Percentiles rank a stretch among this genome's conserved stretches.
Conservation (phyloP, 106 monocot species). For the Xerophyta viscosa region DNA sequence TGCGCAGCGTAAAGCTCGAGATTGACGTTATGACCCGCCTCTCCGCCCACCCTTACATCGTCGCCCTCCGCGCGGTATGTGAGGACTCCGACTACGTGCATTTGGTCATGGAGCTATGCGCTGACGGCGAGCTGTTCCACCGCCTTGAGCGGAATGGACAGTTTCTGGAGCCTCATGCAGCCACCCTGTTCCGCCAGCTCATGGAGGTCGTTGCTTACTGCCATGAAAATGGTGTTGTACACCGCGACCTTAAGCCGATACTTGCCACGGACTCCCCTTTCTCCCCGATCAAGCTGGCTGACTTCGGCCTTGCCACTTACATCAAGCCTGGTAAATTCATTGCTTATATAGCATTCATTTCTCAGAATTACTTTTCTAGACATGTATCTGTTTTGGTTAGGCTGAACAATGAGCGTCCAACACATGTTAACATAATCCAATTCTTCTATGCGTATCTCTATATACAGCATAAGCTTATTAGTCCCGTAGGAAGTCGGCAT, state of each 20-base stretch:
- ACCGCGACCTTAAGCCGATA: slow-evolving; percentile 88
- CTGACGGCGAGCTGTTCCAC: slow-evolving; percentile 89
- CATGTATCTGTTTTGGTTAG: no score
- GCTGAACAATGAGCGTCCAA: no score
- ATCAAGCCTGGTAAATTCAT: slow-evolving; percentile 54
- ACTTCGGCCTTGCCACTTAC: slow-evolving; percentile 89
- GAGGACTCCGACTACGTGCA: slow-evolving; percentile 75
- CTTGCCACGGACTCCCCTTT: slow-evolving; percentile 49
- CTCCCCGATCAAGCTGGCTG: slow-evolving; percentile 82
- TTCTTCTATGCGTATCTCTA: no score
- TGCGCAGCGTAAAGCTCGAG: slow-evolving; percentile 72
- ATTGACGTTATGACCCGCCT: slow-evolving; percentile 87
- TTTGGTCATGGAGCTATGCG: slow-evolving; percentile 89
- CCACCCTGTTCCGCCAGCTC: slow-evolving; percentile 46
- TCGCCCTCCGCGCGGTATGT: slow-evolving; percentile 76
- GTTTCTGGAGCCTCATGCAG: slow-evolving; percentile 58
- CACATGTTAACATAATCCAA: no score
- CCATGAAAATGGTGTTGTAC: slow-evolving; percentile 78
- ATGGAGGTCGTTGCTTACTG: slow-evolving; percentile 83
- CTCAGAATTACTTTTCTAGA: neutral
- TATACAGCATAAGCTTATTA: no score
- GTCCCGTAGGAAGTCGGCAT: no score
- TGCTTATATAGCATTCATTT: neutral
- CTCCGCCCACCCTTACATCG: slow-evolving; percentile 81
- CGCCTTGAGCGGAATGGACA: slow-evolving; percentile 53